Percentiles rank a stretch among this genome's conserved stretches.
Conservation (phyloP, 2,329 filamentous ascomycete species). For the Penicillium sp. region DNA sequence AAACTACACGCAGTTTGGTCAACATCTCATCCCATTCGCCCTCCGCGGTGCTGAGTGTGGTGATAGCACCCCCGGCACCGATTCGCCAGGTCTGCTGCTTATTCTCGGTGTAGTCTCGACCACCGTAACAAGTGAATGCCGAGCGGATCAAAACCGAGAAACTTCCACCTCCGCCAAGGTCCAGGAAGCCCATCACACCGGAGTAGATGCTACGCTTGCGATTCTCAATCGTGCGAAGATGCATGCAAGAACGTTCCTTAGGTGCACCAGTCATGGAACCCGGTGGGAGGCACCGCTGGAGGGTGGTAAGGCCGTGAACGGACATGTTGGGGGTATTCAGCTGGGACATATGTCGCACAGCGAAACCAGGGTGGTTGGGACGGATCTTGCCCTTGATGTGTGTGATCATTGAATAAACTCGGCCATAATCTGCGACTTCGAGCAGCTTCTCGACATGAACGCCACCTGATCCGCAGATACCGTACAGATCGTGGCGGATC, state of each 20-base stretch:
- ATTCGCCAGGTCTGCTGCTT: slow-evolving; percentile 64
- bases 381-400: slow-evolving; percentile 68
- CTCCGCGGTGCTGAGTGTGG: slow-evolving; percentile 73
- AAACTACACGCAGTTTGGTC: slow-evolving; percentile 61
- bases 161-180: slow-evolving; percentile 79
- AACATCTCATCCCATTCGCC: slow-evolving; percentile 92
- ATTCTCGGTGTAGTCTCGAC: slow-evolving; percentile 16
- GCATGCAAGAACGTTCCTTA: slow-evolving; percentile 87
- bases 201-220: slow-evolving; percentile 73
- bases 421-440: slow-evolving; percentile 85
- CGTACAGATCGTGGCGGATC: slow-evolving; percentile 88
- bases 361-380: slow-evolving; percentile 29
- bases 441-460: slow-evolving; percentile 77
- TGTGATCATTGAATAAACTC: slow-evolving; percentile 87
- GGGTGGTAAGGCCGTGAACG: slow-evolving; percentile 65
- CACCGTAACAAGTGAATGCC: slow-evolving; percentile 56
- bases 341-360: slow-evolving; percentile 34
- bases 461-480: slow-evolving; percentile 72
- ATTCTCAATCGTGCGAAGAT: slow-evolving; percentile 69
- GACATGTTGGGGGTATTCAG: slow-evolving; percentile 36
- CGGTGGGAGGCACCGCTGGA: slow-evolving; percentile 76
- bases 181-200: slow-evolving; percentile 86
- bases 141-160: slow-evolving; percentile 91
- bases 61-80: slow-evolving; percentile 88
- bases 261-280: slow-evolving; percentile 97